A percentile compares a stretch with the other conserved stretches of the same genome.
Evolutionary conservation across 2,329 filamentous ascomycete genomes (phyloP).

Genomic region (Pseudomassariella vexata): DNA sequence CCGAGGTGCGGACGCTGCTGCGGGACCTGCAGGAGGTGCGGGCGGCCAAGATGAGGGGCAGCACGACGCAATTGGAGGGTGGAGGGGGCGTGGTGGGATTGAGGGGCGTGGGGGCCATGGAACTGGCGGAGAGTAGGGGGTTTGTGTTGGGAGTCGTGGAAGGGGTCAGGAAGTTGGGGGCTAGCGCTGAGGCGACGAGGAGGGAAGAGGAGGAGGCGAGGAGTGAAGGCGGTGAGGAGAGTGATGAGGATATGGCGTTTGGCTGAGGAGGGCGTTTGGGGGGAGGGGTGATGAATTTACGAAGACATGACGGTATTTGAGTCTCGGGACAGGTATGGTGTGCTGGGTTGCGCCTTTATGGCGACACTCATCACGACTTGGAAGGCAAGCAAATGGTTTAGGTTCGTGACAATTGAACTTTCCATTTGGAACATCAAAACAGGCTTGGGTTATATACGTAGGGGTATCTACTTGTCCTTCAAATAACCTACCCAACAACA

Average conservation of each 20-base stretch:
- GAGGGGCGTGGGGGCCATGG: constrained; percentile 82
- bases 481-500: too few relatives aligned
- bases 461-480: too few relatives aligned
- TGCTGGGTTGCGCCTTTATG: too few relatives aligned
- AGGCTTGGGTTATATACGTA: too few relatives aligned
- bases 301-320: too few relatives aligned
- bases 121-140: constrained; percentile 78
- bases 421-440: too few relatives aligned
- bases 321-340: too few relatives aligned
- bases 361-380: too few relatives aligned
- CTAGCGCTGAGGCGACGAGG: constrained; percentile 70
- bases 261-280: too few relatives aligned
- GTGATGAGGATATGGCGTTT: constrained; percentile 48
- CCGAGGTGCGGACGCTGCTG: constrained; percentile 68
- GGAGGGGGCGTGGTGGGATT: constrained; percentile 65
- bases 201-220: constrained; percentile 66
- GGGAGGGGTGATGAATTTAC: too few relatives aligned
- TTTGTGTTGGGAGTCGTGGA: constrained; percentile 86
- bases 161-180: constrained; percentile 76
- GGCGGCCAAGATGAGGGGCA: constrained; percentile 80
- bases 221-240: constrained; percentile 53
- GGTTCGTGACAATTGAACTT: too few relatives aligned
- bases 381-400: too few relatives aligned
- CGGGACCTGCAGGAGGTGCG: constrained; percentile 82
- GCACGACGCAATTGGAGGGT: constrained; percentile 65